A percentile compares a stretch with the other conserved stretches of the same genome.
These are phyloP conservation scores for Rubia tinctorum DNA, from an alignment of 305 asterid species.

Conservation along the genomic window DNA sequence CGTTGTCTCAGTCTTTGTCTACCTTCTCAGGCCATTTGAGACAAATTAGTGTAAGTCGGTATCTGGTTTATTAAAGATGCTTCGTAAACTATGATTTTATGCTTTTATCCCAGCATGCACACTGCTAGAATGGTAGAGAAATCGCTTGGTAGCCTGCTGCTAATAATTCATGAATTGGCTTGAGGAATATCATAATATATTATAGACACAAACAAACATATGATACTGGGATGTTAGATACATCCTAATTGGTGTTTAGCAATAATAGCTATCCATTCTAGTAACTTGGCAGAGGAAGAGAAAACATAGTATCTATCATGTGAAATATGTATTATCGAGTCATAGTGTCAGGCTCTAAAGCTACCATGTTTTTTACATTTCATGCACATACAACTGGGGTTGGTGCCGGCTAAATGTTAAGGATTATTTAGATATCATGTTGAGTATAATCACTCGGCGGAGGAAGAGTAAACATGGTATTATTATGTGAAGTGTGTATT, in stretches of 20 bases:
- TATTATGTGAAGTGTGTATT: background rate
- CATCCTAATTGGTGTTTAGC: background rate
- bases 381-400: slow-evolving; percentile 3
- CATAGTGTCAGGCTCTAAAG: background rate
- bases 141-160: background rate
- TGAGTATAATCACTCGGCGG: background rate
- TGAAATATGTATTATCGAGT: background rate
- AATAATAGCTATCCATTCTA: background rate
- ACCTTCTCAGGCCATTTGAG: slow-evolving; percentile 99
- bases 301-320: background rate
- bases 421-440: background rate
- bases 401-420: background rate
- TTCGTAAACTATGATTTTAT: background rate
- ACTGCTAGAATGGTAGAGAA: background rate
- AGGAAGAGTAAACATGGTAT: background rate
- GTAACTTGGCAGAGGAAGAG: background rate
- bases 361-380: slow-evolving; percentile 5
- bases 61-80: background rate
- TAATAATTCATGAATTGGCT: background rate
- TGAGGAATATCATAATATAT: background rate
- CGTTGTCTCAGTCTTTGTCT: slow-evolving; percentile 93
- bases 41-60: slow-evolving; percentile 84
- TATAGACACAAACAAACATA: background rate
- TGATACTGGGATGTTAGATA: background rate
- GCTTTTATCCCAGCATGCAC: background rate